These are phyloP conservation scores for Lithocarpus polystachyus DNA, from an alignment of 306 rosid genomes.

Conservation along the genomic window DNA sequence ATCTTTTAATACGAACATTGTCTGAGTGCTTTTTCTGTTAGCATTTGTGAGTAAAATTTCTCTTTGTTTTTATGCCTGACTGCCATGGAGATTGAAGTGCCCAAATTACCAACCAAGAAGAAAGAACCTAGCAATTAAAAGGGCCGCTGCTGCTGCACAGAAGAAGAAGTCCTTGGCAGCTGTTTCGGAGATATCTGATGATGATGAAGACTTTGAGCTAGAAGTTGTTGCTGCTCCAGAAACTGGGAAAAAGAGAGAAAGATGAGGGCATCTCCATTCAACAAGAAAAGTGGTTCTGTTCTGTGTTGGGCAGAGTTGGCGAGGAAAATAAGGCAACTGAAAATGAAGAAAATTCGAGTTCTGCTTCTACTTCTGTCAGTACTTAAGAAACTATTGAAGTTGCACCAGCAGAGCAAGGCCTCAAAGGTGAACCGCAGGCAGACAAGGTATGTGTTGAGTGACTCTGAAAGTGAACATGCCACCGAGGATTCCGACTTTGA, in stretches of 20 bases:
- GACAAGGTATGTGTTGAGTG: too few species aligned
- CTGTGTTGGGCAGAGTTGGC: slow-evolving; percentile 45
- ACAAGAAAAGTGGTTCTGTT: slow-evolving; percentile 82
- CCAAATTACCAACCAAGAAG: slow-evolving; percentile 42
- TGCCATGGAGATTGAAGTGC: slow-evolving; percentile 33
- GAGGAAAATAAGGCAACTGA: slow-evolving; percentile 28
- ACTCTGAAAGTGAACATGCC: too few species aligned
- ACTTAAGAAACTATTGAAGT: too few species aligned
- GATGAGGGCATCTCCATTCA: slow-evolving; percentile 85
- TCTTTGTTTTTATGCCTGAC: not conserved
- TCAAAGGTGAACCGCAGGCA: too few species aligned
- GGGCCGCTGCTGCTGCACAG: slow-evolving; percentile 38
- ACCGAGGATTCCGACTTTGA: too few species aligned
- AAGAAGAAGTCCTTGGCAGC: slow-evolving; percentile 43
- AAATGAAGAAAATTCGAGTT: slow-evolving; percentile 32
- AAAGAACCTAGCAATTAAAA: slow-evolving; percentile 35
- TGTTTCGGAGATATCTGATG: slow-evolving; percentile 35
- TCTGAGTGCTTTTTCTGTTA: not conserved
- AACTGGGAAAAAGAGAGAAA: slow-evolving; percentile 65
- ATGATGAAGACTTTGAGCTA: slow-evolving; percentile 36
- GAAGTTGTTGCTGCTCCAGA: slow-evolving; percentile 29
- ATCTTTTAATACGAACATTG: not conserved
- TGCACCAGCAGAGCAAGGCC: too few species aligned
- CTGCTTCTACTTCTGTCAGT: not conserved
- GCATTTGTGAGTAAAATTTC: not conserved